phyloP scores from a whole-genome alignment of 2,329 filamentous ascomycete genomes.

The Hypoxylon sp. region DNA sequence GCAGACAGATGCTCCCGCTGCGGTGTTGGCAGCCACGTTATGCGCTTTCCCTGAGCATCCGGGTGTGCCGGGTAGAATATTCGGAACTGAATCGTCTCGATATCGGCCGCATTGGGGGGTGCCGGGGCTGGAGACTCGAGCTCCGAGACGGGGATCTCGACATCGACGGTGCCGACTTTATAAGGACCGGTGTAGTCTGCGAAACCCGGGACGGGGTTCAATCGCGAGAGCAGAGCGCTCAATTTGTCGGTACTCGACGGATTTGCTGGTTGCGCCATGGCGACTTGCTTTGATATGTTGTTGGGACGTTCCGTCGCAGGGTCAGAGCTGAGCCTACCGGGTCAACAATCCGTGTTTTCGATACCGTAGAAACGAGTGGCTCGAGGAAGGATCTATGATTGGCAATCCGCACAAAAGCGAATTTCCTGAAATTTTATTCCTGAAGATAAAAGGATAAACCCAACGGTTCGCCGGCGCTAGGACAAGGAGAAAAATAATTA shows the following conservation, averaged over 20 bases:
- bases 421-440: neutral
- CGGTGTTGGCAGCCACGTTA: conserved; percentile 83
- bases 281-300: neutral
- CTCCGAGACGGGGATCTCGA: conserved; percentile 79
- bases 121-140: conserved; percentile 67
- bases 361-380: neutral
- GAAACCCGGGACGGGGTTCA: conserved; percentile 79
- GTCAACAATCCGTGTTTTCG: neutral
- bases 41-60: conserved; percentile 67
- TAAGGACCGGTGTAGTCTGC: conserved; percentile 82
- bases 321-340: neutral
- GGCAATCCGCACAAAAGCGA: conserved; percentile 1
- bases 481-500: conserved; percentile 16
- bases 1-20: conserved; percentile 80
- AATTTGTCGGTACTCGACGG: conserved; percentile 55
- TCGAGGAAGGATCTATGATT: neutral
- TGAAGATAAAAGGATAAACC: conserved; percentile 6
- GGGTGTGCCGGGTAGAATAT: conserved; percentile 81
- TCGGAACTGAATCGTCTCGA: conserved; percentile 82
- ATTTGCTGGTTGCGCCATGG: conserved; percentile 43
- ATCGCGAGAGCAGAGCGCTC: conserved; percentile 63
- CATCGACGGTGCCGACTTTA: conserved; percentile 82
- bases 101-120: conserved; percentile 66
- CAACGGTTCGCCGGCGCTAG: conserved; percentile 28
- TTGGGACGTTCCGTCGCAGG: neutral